These are phyloP conservation scores for Pharus latifolius DNA, from an alignment of 176 grass and related monocot species.

Conservation along the genomic window DNA sequence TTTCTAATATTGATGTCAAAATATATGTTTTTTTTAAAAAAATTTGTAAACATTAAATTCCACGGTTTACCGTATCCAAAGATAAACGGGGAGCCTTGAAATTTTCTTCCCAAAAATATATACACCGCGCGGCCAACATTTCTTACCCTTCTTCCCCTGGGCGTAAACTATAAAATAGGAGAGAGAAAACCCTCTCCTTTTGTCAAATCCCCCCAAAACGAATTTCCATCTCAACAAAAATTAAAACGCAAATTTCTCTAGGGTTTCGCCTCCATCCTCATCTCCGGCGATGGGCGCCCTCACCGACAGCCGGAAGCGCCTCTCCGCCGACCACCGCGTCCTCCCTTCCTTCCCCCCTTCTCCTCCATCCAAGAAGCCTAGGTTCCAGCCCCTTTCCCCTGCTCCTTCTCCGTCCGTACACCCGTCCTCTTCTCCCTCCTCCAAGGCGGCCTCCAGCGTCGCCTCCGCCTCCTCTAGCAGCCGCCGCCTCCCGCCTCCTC, in stretches of 20 bases:
- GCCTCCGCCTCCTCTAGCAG: not conserved
- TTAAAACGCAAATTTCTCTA: conserved; percentile 4
- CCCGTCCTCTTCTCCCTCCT: not conserved
- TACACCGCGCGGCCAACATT: too few relatives aligned
- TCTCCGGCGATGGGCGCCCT: conserved; percentile 56
- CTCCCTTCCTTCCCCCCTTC: conserved; percentile 1
- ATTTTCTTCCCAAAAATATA: too few relatives aligned
- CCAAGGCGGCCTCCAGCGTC: not conserved
- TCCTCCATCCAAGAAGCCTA: not conserved
- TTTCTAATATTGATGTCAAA: too few relatives aligned
- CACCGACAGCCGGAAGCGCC: conserved; percentile 75
- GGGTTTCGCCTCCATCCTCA: conserved; percentile 20
- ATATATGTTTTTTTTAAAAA: too few relatives aligned
- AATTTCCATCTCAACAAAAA: too few relatives aligned
- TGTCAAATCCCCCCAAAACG: too few relatives aligned
- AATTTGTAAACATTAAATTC: too few relatives aligned
- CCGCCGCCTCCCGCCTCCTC: conserved; percentile 20
- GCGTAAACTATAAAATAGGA: too few relatives aligned
- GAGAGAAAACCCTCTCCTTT: too few relatives aligned
- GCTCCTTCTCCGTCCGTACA: not conserved
- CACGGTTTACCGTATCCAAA: too few relatives aligned
- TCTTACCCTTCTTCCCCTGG: too few relatives aligned
- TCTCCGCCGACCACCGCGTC: conserved; percentile 32
- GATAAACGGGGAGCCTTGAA: too few relatives aligned
- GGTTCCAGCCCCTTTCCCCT: not conserved